These are phyloP conservation scores for Eimeria maxima DNA, from an alignment of 169 alveolate genomes.

Conservation along the genomic window DNA sequence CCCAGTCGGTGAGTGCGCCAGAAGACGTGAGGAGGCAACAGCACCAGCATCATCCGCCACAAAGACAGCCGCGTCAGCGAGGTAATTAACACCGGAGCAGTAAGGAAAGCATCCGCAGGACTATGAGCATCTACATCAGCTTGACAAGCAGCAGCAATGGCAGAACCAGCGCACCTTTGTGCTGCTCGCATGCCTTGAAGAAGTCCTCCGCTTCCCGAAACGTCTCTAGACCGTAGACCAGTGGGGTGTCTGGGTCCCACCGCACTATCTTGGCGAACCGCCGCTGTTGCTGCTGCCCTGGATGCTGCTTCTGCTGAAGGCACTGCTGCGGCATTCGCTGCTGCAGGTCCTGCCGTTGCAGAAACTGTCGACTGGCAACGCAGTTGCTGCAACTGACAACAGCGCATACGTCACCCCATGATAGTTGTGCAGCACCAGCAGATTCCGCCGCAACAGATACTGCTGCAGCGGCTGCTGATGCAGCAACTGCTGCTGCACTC, in stretches of 20 bases:
- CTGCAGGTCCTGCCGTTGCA: not conserved
- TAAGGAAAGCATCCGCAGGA: not conserved
- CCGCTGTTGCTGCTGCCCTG: slow-evolving; percentile 27
- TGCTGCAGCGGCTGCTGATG: not conserved
- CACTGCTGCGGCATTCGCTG: not conserved
- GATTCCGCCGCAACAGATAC: not conserved
- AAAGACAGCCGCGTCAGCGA: not conserved
- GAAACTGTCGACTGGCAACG: not conserved
- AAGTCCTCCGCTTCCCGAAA: slow-evolving; percentile 74
- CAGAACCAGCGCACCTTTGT: slow-evolving; percentile 59
- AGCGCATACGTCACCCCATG: not conserved
- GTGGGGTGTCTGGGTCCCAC: slow-evolving; percentile 78
- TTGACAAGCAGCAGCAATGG: not conserved
- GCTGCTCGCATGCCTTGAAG: slow-evolving; percentile 41
- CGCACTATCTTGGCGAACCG: slow-evolving; percentile 74
- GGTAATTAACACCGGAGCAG: not conserved
- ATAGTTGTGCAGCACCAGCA: not conserved
- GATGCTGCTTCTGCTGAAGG: slow-evolving; percentile 12
- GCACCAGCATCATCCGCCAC: not conserved
- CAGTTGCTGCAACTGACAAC: not conserved
- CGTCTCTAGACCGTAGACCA: slow-evolving; percentile 56
- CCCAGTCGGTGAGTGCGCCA: not conserved
- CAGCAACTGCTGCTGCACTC: slow-evolving; percentile 6
- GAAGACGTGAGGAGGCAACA: not conserved
- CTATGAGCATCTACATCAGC: slow-evolving; percentile 2